These are phyloP conservation scores for Stenocarpella maydis DNA, from an alignment of 2,329 filamentous ascomycete species.

Conservation along the genomic window DNA sequence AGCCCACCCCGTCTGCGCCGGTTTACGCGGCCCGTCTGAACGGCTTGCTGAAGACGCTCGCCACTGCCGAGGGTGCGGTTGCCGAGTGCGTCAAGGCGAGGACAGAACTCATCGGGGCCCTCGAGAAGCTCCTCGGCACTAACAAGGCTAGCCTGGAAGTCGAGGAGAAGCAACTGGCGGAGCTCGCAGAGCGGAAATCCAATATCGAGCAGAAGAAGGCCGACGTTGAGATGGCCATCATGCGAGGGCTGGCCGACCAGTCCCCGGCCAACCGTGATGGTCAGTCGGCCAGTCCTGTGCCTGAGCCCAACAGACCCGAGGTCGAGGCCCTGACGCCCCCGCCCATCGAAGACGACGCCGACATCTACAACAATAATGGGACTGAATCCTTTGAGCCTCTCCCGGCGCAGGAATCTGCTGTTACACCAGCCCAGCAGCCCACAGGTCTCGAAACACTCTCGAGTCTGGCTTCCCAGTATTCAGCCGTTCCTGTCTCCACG, in stretches of 20 bases:
- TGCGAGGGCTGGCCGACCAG: constrained; percentile 76
- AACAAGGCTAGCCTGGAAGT: constrained; percentile 74
- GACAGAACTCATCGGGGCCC: constrained; percentile 75
- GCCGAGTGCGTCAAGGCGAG: constrained; percentile 90
- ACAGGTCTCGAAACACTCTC: constrained; percentile 52
- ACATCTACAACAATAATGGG: constrained; percentile 37
- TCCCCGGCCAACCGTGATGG: constrained; percentile 57
- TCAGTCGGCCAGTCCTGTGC: constrained; percentile 53
- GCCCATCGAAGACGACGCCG: constrained; percentile 57
- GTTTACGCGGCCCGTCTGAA: constrained; percentile 92
- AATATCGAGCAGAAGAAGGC: constrained; percentile 84
- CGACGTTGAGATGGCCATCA: constrained; percentile 90
- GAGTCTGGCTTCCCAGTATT: constrained; percentile 53
- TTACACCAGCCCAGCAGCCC: constrained; percentile 40
- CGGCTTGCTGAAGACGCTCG: constrained; percentile 87
- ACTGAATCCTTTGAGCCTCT: constrained; percentile 36
- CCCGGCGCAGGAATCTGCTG: constrained; percentile 35
- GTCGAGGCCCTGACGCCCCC: constrained; percentile 90
- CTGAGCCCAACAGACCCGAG: constrained; percentile 77
- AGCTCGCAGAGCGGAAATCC: constrained; percentile 71
- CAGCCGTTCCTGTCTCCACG: constrained; percentile 55
- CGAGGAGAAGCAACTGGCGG: constrained; percentile 72
- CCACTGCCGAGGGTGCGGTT: constrained; percentile 87
- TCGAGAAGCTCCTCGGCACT: constrained; percentile 82
- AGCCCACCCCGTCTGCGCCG: constrained; percentile 78